These are phyloP conservation scores for Haberlea rhodopensis DNA, from an alignment of 257 asterid species.

Conservation along the genomic window DNA sequence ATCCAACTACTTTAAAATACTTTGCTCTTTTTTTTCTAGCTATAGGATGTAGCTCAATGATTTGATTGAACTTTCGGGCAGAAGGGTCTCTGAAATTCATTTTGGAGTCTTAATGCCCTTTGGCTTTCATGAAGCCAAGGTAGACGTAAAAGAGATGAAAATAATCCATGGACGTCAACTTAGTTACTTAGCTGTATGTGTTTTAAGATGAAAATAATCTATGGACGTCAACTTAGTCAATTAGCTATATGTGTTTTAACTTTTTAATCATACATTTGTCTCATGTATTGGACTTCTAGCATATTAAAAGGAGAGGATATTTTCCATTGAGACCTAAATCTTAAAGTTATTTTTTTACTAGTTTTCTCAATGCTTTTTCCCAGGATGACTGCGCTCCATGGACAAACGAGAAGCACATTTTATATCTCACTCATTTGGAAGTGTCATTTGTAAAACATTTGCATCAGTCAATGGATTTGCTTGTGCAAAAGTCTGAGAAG, in stretches of 20 bases:
- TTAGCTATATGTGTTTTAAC: background rate
- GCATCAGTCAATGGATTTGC: conserved; percentile 40
- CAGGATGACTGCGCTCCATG: conserved; percentile 24
- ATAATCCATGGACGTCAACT: background rate
- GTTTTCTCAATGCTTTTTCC: background rate
- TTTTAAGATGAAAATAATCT: too few relatives aligned
- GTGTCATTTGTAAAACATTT: conserved; percentile 65
- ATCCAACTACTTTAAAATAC: background rate
- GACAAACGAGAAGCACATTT: conserved; percentile 72
- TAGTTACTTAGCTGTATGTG: background rate
- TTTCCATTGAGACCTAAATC: background rate
- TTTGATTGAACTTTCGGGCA: background rate
- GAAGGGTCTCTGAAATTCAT: background rate
- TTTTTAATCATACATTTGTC: background rate
- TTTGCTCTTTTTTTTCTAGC: background rate
- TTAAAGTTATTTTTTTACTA: background rate
- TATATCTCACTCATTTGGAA: conserved; percentile 61
- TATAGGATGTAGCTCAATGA: background rate
- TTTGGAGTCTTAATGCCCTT: background rate
- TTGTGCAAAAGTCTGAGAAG: conserved; percentile 32
- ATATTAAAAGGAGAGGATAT: background rate
- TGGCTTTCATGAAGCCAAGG: background rate
- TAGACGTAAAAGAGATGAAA: background rate
- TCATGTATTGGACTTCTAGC: background rate
- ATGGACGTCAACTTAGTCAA: background rate